These are phyloP conservation scores for Backusella tuberculispora DNA, from an alignment of 192 early-diverging fungal species.

Conservation along the genomic window DNA sequence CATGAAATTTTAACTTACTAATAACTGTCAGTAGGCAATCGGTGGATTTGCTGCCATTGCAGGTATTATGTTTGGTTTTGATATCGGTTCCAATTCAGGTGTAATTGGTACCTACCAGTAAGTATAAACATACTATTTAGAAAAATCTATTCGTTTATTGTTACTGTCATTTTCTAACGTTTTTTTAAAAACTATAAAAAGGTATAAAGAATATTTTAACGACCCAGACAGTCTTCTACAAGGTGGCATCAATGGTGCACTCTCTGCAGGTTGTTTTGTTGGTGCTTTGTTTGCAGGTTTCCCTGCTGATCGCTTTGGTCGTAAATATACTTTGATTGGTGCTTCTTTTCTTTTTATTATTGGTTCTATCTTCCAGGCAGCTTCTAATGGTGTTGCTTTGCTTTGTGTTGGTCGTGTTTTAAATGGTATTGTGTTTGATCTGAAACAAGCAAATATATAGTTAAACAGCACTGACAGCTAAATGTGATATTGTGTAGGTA, in stretches of 20 bases:
- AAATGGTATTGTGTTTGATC: constrained; percentile 51
- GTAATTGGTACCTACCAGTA: constrained; percentile 47
- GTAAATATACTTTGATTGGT: constrained; percentile 71
- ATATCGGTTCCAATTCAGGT: constrained; percentile 49
- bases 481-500: constrained; percentile 14
- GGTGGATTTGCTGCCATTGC: constrained; percentile 57
- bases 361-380: constrained; percentile 76
- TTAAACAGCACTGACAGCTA: background rate
- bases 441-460: background rate
- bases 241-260: constrained; percentile 67
- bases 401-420: constrained; percentile 81
- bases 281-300: constrained; percentile 71
- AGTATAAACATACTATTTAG: background rate
- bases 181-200: background rate
- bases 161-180: background rate
- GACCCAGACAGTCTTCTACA: constrained; percentile 53
- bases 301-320: constrained; percentile 68
- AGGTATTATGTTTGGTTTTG: constrained; percentile 61
- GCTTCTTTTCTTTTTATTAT: constrained; percentile 69
- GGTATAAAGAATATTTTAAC: constrained; percentile 63
- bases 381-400: constrained; percentile 58
- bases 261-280: constrained; percentile 76
- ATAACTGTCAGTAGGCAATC: constrained; percentile 25
- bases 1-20: background rate
- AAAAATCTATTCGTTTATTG: background rate